phyloP scores from a whole-genome alignment of 495 filamentous ascomycete species.

The Massariosphaeria phaeospora region DNA sequence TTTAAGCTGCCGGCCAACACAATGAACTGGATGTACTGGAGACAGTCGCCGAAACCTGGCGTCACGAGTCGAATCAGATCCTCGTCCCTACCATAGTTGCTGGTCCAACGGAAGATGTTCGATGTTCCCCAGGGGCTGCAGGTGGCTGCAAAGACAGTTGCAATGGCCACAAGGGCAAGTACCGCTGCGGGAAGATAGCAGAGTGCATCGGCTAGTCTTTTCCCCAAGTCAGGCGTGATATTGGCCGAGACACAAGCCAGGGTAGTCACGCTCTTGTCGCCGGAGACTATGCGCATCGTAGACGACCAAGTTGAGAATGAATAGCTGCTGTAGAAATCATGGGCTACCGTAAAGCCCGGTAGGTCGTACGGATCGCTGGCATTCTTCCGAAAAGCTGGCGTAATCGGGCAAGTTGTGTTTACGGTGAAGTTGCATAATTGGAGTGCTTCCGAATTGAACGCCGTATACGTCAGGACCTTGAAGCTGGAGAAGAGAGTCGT shows the following conservation, averaged over 20 bases:
- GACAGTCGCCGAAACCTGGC: conserved; percentile 92
- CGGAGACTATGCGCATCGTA: conserved; percentile 66
- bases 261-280: conserved; percentile 54
- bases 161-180: conserved; percentile 71
- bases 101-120: conserved; percentile 87
- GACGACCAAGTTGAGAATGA: conserved; percentile 74
- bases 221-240: conserved; percentile 75
- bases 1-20: conserved; percentile 81
- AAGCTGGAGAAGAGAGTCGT: conserved; percentile 67
- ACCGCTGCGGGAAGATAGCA: conserved; percentile 74
- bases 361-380: conserved; percentile 51
- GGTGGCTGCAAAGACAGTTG: conserved; percentile 75
- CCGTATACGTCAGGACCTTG: conserved; percentile 67
- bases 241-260: conserved; percentile 75
- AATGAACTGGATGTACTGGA: conserved; percentile 94
- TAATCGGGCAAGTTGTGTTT: conserved; percentile 68
- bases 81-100: conserved; percentile 90
- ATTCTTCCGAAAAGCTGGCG: conserved; percentile 60
- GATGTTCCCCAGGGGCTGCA: conserved; percentile 91
- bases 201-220: conserved; percentile 58
- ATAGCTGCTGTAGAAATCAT: conserved; percentile 75
- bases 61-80: conserved; percentile 90
- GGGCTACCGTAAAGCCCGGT: conserved; percentile 65
- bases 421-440: conserved; percentile 60
- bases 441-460: conserved; percentile 49